Evolutionary conservation across 371 early-diverging fungal genomes (phyloP), one percentile per base, ranked within the genome.

Genomic region (Dichotomocladium elegans): DNA sequence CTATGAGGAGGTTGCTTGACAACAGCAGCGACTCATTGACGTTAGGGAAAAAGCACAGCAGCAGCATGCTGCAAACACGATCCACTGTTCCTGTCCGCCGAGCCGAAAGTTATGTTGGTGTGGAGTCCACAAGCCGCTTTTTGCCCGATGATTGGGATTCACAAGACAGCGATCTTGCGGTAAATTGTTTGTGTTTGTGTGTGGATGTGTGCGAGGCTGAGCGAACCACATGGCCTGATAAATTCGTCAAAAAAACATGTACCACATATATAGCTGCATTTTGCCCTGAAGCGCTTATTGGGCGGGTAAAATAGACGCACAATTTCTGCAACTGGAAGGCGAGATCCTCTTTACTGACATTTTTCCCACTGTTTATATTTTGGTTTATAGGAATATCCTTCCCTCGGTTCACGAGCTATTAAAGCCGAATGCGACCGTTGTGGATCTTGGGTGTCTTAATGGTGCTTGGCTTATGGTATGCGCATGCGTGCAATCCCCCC

Each of bases 381-480:
- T n/a, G n/a, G n/a, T n/a, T n/a, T n/a, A n/a, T n/a, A n/a, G n/a
- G n/a, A n/a, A n/a, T n/a, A n/a, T n/a, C n/a, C n/a, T n/a, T n/a
- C n/a, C n/a, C n/a, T n/a, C n/a, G n/a, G n/a, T n/a, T n/a, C n/a
- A n/a, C n/a, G n/a, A n/a, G n/a, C n/a, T n/a, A n/a, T n/a, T 24
- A 15, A 42, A 21, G 21, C 28, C 41, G 52, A 28, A 27, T 27
- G 19, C 41, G 28, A 24, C 12, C 6, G 46, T 63, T 11, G 59
- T 53, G 12, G 64, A 63, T 40, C 37, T 63, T 41, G 64, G 64
- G 40, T 55, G 64, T 45, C 37, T 24, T 4, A 42, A 59, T 44
- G 64, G 58, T 44, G 31, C 53, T 25, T 63, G 64, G 64, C 51
- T 55, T 12, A 52, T 56, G 56, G 59, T 53, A 63, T 24, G 41